phyloP scores from a whole-genome alignment of 78 protist genomes.

The Dictyostelium discoideum region dicty_2.7 NC_007090.3:1729501-1730000 shows the following conservation, averaged over 20 bases:
- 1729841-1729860: slow-evolving; percentile 85
- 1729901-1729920: slow-evolving; percentile 97
- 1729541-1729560: not conserved
- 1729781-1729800: not conserved
- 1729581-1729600: not conserved
- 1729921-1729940: slow-evolving; percentile 96
- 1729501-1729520: not conserved
- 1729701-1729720: too few species aligned
- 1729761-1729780: not conserved
- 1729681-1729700: too few species aligned
- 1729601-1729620: slow-evolving; percentile 5
- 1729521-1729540: slow-evolving; percentile 8
- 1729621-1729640: not conserved
- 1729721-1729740: not conserved
- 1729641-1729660: too few species aligned
- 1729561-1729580: not conserved
- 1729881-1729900: slow-evolving; percentile 95
- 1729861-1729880: slow-evolving; percentile 88
- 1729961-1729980: slow-evolving; percentile 92
- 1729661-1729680: too few species aligned
- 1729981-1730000: slow-evolving; percentile 90
- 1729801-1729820: not conserved
- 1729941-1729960: slow-evolving; percentile 98
- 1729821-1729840: slow-evolving; percentile 87
- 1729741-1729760: not conserved